Evolutionary conservation across 2,329 filamentous ascomycete species (phyloP).

Genomic region (Drechmeria coniospora): DNA sequence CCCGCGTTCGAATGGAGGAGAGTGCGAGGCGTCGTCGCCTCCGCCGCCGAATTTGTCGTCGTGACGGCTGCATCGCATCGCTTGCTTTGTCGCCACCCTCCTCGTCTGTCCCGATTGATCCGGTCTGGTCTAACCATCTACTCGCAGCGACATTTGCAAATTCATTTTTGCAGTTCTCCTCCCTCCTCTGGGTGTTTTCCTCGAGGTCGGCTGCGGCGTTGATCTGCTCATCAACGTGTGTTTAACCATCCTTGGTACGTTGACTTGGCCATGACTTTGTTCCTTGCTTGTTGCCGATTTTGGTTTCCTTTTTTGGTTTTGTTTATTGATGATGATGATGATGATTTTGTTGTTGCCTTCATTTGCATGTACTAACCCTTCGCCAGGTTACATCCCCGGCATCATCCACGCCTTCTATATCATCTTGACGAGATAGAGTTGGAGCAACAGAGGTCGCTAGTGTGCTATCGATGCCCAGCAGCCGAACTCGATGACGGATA

Average conservation of each 20-base stretch:
- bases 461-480: neutral
- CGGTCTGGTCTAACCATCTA: too few species aligned
- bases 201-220: slow-evolving; percentile 77
- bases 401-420: slow-evolving; percentile 93
- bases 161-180: slow-evolving; percentile 79
- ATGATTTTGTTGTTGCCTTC: too few species aligned
- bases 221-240: slow-evolving; percentile 89
- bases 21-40: neutral
- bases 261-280: neutral
- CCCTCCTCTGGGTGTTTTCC: slow-evolving; percentile 82
- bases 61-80: slow-evolving; percentile 4
- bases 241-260: slow-evolving; percentile 55
- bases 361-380: slow-evolving; percentile 4
- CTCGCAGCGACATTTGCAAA: slow-evolving; percentile 41
- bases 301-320: neutral
- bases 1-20: neutral
- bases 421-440: slow-evolving; percentile 27
- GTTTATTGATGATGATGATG: neutral
- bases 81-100: neutral
- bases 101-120: neutral
- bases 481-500: neutral
- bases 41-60: neutral
- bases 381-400: slow-evolving; percentile 50
- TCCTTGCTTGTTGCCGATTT: neutral
- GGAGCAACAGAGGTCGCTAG: neutral